Conservation (phyloP, 805 yeast species). For the Wickerhamomyces bisporus region DNA sequence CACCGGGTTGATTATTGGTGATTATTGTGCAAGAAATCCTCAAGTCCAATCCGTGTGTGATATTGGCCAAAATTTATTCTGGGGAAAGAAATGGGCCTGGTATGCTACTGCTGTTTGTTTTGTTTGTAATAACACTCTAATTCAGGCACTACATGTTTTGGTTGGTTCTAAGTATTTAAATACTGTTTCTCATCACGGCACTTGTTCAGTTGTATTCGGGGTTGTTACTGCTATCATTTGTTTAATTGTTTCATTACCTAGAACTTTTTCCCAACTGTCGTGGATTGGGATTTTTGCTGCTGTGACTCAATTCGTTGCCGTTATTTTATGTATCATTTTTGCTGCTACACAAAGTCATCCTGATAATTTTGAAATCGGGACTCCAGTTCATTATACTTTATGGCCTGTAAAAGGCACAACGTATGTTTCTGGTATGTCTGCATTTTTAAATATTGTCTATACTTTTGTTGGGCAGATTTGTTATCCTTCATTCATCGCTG, state of each 20-base stretch:
- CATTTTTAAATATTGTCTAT: slow-evolving; percentile 53
- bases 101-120: slow-evolving; percentile 52
- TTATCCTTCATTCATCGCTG: slow-evolving; percentile 56
- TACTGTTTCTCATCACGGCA: slow-evolving; percentile 43
- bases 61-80: slow-evolving; percentile 52
- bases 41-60: slow-evolving; percentile 49
- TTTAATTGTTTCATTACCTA: slow-evolving; percentile 46
- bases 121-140: slow-evolving; percentile 48
- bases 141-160: slow-evolving; percentile 54
- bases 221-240: slow-evolving; percentile 46
- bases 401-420: slow-evolving; percentile 52
- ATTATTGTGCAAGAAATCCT: slow-evolving; percentile 50
- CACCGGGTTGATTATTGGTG: slow-evolving; percentile 51
- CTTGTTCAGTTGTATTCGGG: slow-evolving; percentile 49
- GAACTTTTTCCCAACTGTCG: slow-evolving; percentile 51
- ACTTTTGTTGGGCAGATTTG: slow-evolving; percentile 63
- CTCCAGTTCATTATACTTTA: slow-evolving; percentile 38
- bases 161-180: slow-evolving; percentile 58
- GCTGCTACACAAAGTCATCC: slow-evolving; percentile 52
- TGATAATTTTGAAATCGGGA: slow-evolving; percentile 30
- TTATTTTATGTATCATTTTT: slow-evolving; percentile 45
- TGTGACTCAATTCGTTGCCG: slow-evolving; percentile 52
- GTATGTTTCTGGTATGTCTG: slow-evolving; percentile 49
- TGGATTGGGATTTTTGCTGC: slow-evolving; percentile 49
- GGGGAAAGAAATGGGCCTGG: slow-evolving; percentile 49